Evolutionary conservation across 2,329 filamentous ascomycete species (phyloP), one percentile per base, ranked within the genome.

Genomic region (Fusarium nygamai): DNA sequence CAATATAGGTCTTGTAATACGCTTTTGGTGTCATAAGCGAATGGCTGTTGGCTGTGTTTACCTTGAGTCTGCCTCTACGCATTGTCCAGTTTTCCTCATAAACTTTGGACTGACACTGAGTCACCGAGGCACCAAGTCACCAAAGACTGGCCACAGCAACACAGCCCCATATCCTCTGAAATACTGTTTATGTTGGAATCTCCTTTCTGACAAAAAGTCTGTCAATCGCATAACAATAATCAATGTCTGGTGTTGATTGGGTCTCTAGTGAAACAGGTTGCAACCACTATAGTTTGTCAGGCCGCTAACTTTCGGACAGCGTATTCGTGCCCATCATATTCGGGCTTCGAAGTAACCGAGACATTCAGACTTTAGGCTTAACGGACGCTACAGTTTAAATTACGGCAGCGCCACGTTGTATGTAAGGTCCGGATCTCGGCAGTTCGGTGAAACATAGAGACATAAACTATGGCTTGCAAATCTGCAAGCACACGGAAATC

Each of bases 1-100:
- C 4, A 3, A 10, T 7, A 13, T 2, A 33, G 8, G 29, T 11
- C 22, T 50, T 5, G 3, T 7, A 33, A 13, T n/a, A 16, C 11
- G 16, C 20, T n/a, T n/a, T 31, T n/a, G 9, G 10, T 19, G 22
- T 13, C 11, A 3, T 33, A 33, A 50, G 11, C 4, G 22, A 33
- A 33, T n/a, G 16, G 8, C 8, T 22, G 11, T 39, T 38, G 19
- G 36, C 5, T 50, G 5, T 19, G 4, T 19, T 50, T 10, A 13
- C 14, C 16, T 33, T 19, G 29, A 50, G n/a, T 19, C 22, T 19
- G 11, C 8, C 8, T 14, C 22, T 5, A 19, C 16, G 6, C 8
- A 24, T 34, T 20, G 12, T 51, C 17, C 17, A 24, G 3, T 17
- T 34, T 24, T 24, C 48, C 13, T 4, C 3, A 24, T 16, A 24